Base-by-base conservation (phyloP, 192 early-diverging fungal species). In the Spizellomyces sp. region DNA sequence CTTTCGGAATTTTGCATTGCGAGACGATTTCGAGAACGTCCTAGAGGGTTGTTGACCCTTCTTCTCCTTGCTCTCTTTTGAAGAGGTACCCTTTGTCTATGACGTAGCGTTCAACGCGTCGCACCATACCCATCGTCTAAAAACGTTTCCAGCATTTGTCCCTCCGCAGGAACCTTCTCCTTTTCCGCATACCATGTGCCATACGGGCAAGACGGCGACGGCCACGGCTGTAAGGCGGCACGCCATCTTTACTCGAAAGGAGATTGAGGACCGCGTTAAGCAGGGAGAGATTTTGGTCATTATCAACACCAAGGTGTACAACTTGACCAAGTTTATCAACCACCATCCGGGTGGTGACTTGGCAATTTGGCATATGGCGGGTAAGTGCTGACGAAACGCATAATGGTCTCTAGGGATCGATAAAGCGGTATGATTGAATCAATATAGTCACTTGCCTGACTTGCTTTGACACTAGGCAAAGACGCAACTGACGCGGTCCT, bases 401-500 rank as follows among this genome's bases (percentile, higher is more conserved):
- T 55, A 19, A 55, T 15, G 19, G 52, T 36, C 27, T 36, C 27
- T 36, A 36, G 17, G 36, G 21, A 36, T 27, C 60, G 9, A 36
- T 42, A 62, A 15, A 62, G 60, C 6, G 4, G 15, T 19, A n/a
- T 62, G 19, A 62, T 14, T 55, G 12, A 45, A 45, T 71, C 44
- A 58, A 44, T 71, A 7, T 75, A 5, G 14, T 55, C 21, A 47
- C 14, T 27, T 67, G 9, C 10, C 52, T 6, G 17, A 22, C 67
- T 2, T 36, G 57, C 9, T 17, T 21, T 27, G 47, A 22, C 15
- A 58, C 5, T 64, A 84, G 83, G 84, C 54, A 48, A 62, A 17
- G 95, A 98, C 75, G 93, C 94, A 15, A 96, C 96, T 0, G 94
- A 95, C 79, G 95, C 91, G 70, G 92, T 94, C 66, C 79, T 86